A percentile compares a stretch with the other conserved stretches of the same genome.
Conservation (phyloP, 2,329 filamentous ascomycete species). For the Corynespora cassiicola region DNA sequence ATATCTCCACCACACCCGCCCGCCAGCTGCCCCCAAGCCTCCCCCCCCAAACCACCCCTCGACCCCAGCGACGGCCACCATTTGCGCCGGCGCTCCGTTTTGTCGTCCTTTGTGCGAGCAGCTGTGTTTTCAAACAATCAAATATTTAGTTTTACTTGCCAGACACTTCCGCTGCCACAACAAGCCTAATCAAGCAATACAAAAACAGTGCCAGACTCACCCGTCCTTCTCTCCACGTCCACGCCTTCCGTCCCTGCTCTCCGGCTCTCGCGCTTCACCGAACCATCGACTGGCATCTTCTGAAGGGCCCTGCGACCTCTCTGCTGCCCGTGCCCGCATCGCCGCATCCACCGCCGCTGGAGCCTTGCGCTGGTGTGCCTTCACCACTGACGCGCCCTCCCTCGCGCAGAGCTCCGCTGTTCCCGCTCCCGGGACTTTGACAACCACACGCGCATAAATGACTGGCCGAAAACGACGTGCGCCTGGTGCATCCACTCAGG, state of each 20-base stretch:
- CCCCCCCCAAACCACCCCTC: conserved; percentile 11
- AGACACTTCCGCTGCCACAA: conserved; percentile 16
- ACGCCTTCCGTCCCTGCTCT: conserved; percentile 2
- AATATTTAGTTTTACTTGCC: conserved; percentile 15
- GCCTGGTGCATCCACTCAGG: conserved; percentile 71
- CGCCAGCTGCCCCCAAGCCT: conserved; percentile 9
- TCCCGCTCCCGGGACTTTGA: too few relatives aligned
- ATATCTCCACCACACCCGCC: neutral
- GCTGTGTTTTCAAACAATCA: conserved; percentile 19
- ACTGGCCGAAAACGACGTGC: conserved; percentile 72
- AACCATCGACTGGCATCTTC: conserved; percentile 1
- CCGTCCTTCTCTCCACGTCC: conserved; percentile 6
- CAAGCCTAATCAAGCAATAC: conserved; percentile 14
- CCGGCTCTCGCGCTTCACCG: conserved; percentile 1
- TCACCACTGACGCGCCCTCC: neutral
- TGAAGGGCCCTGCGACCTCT: neutral
- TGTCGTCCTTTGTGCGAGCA: conserved; percentile 13
- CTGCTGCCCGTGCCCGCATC: too few relatives aligned
- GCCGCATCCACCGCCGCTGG: too few relatives aligned
- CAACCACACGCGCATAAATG: conserved; percentile 25
- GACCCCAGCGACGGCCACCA: conserved; percentile 7
- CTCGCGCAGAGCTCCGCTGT: conserved; percentile 1
- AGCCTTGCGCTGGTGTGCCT: too few relatives aligned
- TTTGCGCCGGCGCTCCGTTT: conserved; percentile 2
- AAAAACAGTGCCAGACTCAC: conserved; percentile 11